A percentile compares a stretch with the other conserved stretches of the same genome.
Evolutionary conservation across 2,329 filamentous ascomycete genomes (phyloP).

Genomic region (Claviceps paspali): DNA sequence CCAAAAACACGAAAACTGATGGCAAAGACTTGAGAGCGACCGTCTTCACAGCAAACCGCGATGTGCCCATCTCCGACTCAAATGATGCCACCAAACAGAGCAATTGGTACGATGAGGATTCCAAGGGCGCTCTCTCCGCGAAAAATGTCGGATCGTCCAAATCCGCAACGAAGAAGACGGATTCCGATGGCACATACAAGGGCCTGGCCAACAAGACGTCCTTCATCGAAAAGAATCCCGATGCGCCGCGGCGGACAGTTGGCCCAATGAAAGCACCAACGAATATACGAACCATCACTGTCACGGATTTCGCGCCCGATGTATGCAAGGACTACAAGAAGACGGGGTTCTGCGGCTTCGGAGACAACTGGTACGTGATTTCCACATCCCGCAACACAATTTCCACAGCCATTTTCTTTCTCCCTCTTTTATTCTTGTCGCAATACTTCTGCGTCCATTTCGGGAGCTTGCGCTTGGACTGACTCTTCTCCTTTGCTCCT

Average conservation of each 20-base stretch:
- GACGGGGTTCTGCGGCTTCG: constrained; percentile 36
- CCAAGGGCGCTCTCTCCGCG: constrained; percentile 27
- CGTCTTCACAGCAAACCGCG: constrained; percentile 45
- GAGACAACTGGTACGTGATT: constrained; percentile 25
- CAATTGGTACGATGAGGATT: constrained; percentile 78
- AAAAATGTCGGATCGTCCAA: constrained; percentile 45
- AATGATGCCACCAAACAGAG: constrained; percentile 83
- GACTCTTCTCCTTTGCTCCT: background rate
- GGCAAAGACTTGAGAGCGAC: constrained; percentile 30
- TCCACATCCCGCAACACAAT: too few relatives aligned
- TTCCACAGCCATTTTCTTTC: too few relatives aligned
- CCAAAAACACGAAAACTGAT: constrained; percentile 25
- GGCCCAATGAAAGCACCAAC: constrained; percentile 79
- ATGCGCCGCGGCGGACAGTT: constrained; percentile 53
- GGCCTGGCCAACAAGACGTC: constrained; percentile 56
- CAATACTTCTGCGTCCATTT: background rate
- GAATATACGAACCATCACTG: constrained; percentile 80
- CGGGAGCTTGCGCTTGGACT: background rate
- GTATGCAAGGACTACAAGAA: constrained; percentile 92
- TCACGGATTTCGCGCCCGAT: constrained; percentile 82
- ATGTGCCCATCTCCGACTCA: constrained; percentile 44
- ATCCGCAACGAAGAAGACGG: constrained; percentile 17
- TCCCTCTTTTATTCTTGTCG: background rate
- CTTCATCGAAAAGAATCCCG: constrained; percentile 69
- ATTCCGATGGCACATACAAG: constrained; percentile 56